Evolutionary conservation across 192 early-diverging fungal species (phyloP), one percentile per base, ranked within the genome.

Genomic region (Rhizophagus clarus): DNA sequence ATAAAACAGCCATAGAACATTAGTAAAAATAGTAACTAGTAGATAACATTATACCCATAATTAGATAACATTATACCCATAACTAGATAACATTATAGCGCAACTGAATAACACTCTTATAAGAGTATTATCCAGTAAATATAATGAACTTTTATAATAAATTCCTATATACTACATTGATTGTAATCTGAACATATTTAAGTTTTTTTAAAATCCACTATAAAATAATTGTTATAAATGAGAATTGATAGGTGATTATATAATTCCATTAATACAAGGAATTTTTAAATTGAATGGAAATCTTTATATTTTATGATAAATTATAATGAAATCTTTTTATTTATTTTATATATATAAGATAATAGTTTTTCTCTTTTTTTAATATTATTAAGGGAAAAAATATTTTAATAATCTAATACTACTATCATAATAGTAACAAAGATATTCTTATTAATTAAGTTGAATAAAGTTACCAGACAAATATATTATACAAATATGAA

Each of bases 261-360:
- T 80, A 15, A 31, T 74, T 42, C 79, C 79, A 63, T 61, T 72
- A 28, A 34, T 80, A 37, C 24, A 73, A 80, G 69, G 79, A 4
- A 70, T 22, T 37, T 34, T 73, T 11, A 80, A 60, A 61, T 2
- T 63, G 2, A 67, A 79, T 71, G 77, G 77, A 31, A 42, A 28
- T 49, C 71, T 17, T 34, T 20, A 31, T 40, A 67, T 79, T 29
- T 67, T 47, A 74, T 79, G 77, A 67, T 79, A 60, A 51, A 20
- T 71, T 79, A 22, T 10, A 32, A 32, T 32, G 32, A 11, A 11
- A 17, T n/a, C 8, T 40, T 6, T 32, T 3, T 32, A 32, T 40
- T 40, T 40, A 32, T 32, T 32, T 1, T 32, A 3, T 32, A 32
- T 32, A 32, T 3, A 32, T 1, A 1, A 32, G 3, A n/a, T n/a